These are phyloP conservation scores for Oryza officinalis DNA, from an alignment of 176 grass and related monocot species.

Conservation along the genomic window DNA sequence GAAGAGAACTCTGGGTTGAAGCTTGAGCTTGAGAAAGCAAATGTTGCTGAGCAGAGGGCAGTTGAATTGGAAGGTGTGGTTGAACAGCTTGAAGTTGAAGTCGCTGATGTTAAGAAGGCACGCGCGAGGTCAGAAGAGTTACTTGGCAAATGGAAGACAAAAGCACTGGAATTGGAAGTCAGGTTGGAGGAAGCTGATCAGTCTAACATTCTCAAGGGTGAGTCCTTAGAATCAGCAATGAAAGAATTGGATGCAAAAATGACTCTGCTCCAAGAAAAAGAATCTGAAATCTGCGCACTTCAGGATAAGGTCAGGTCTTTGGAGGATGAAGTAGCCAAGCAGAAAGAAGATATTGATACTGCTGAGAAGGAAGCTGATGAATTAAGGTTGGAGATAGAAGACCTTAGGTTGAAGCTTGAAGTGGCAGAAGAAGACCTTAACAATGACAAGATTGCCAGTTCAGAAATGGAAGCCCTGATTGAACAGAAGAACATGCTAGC, in stretches of 20 bases:
- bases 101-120: conserved; percentile 52
- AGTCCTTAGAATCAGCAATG: conserved; percentile 57
- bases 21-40: conserved; percentile 56
- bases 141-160: conserved; percentile 58
- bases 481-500: conserved; percentile 61
- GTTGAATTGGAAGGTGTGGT: conserved; percentile 48
- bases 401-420: conserved; percentile 61
- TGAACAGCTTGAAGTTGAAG: conserved; percentile 45
- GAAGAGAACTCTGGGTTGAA: conserved; percentile 46
- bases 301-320: conserved; percentile 59
- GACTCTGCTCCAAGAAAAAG: conserved; percentile 56
- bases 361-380: conserved; percentile 61
- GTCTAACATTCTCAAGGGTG: conserved; percentile 50
- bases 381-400: conserved; percentile 47
- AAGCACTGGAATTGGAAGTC: conserved; percentile 53
- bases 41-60: conserved; percentile 47
- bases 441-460: conserved; percentile 45
- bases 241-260: conserved; percentile 68
- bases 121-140: conserved; percentile 37
- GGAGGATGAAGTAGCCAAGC: conserved; percentile 60
- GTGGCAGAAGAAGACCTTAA: conserved; percentile 33
- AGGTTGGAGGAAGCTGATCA: conserved; percentile 70
- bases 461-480: conserved; percentile 47
- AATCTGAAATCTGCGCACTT: conserved; percentile 59
- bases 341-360: conserved; percentile 47